Base-by-base conservation (phyloP, 768 basidiomycete genomes). In the Pholiota conissans region DNA sequence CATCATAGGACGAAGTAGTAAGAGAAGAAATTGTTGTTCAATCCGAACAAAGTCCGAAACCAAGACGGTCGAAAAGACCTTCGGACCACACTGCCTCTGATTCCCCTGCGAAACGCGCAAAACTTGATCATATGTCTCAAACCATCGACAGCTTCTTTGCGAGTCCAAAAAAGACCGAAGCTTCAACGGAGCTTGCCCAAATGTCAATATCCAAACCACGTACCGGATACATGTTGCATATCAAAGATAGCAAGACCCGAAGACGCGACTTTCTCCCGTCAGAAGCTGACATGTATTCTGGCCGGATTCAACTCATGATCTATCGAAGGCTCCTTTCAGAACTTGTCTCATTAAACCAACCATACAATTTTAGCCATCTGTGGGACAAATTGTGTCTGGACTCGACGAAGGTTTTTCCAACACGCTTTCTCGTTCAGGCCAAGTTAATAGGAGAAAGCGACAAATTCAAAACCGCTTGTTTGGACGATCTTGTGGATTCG, bases 221-320 rank as follows among this genome's bases (percentile, higher is more conserved):
- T n/a, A 14, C 34, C 49, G 57, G 48, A 1, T 62, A 71, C 50
- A 71, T 69, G 14, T 69, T 89, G 5, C 77, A 73, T 49, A 65
- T 88, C 26, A 68, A 81, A 16, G 91, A 93, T 62, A 87, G 86
- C 45, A 93, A 93, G 69, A 91, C 90, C 16, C 80, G 91, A 45
- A 73, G 69, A 11, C 67, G 69, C 2, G 58, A 73, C 1, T 75
- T 68, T 13, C 61, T 91, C 1, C 90, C 91, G 1, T 67, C 76
- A 3, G 76, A 84, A 13, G 76, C 79, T 37, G 90, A 91, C 60
- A 78, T 84, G 0, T 67, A 80, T 13, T 67, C 84, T 1, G 78
- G 90, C 0, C 81, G 82, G 6, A 71, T 91, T 32, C 91, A 93
- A 67, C 78, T 93, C 4, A 91, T 91, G 87, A 71, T 91, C 34